These are phyloP conservation scores for Pezicula neosporulosa DNA, from an alignment of 2,329 filamentous ascomycete species.

Conservation along the genomic window DNA sequence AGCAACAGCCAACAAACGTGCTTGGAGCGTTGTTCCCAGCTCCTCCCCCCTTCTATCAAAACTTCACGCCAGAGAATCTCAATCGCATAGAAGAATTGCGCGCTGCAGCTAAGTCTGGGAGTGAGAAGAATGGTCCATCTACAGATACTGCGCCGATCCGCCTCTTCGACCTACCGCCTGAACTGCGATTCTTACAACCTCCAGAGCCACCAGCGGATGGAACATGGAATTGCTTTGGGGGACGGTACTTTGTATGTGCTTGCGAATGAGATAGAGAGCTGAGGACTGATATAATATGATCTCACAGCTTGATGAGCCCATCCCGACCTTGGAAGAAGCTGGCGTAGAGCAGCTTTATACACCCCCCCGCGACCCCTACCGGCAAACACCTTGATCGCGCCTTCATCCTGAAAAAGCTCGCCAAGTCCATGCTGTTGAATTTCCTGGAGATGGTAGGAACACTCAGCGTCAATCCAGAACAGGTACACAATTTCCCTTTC, in stretches of 20 bases:
- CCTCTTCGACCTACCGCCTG: slow-evolving; percentile 36
- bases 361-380: slow-evolving; percentile 21
- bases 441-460: slow-evolving; percentile 81
- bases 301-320: slow-evolving; percentile 53
- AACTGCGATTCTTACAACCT: slow-evolving; percentile 76
- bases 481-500: slow-evolving; percentile 29
- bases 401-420: slow-evolving; percentile 69
- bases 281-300: slow-evolving; percentile 10
- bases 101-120: slow-evolving; percentile 18
- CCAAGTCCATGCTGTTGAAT: slow-evolving; percentile 82
- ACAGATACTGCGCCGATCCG: slow-evolving; percentile 24
- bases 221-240: slow-evolving; percentile 74
- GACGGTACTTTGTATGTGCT: slow-evolving; percentile 51
- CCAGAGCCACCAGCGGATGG: slow-evolving; percentile 69
- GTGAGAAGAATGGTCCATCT: slow-evolving; percentile 4
- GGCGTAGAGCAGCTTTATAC: slow-evolving; percentile 68
- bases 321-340: slow-evolving; percentile 66
- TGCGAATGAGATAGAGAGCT: not conserved
- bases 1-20: slow-evolving; percentile 43
- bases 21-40: slow-evolving; percentile 72
- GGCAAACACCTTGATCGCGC: slow-evolving; percentile 57
- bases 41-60: slow-evolving; percentile 85
- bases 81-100: slow-evolving; percentile 51
- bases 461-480: slow-evolving; percentile 61
- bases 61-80: slow-evolving; percentile 77